A percentile compares a stretch with the other conserved stretches of the same genome.
phyloP scores from a whole-genome alignment of 768 basidiomycete genomes.

The Hygrophorus pudorinus region DNA sequence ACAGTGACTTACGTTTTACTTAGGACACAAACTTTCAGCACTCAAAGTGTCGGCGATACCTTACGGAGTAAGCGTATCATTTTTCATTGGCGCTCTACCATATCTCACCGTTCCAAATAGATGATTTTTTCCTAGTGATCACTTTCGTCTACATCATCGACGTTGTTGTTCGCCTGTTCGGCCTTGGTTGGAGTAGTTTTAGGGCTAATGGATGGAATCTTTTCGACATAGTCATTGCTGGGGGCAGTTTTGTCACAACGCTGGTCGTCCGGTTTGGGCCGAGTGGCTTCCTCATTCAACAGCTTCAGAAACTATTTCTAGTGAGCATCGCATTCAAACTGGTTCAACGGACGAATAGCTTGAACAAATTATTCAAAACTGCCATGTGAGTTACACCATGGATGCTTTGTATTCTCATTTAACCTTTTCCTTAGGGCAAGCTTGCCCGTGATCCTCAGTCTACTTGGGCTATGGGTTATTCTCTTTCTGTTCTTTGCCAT shows the following conservation, averaged over 20 bases:
- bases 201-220: constrained; percentile 90
- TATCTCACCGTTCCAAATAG: constrained; percentile 28
- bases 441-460: constrained; percentile 74
- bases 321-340: constrained; percentile 92
- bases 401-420: constrained; percentile 14
- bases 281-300: constrained; percentile 42
- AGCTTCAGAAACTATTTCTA: constrained; percentile 84
- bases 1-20: neutral
- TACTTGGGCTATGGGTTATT: constrained; percentile 82
- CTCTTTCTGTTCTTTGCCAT: constrained; percentile 90
- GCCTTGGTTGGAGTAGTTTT: constrained; percentile 79
- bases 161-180: constrained; percentile 65
- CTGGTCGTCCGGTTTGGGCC: constrained; percentile 52
- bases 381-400: constrained; percentile 60
- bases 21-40: constrained; percentile 75
- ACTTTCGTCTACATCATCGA: constrained; percentile 70
- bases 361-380: constrained; percentile 96
- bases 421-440: constrained; percentile 49
- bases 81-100: neutral
- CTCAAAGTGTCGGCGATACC: constrained; percentile 36
- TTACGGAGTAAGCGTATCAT: constrained; percentile 43
- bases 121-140: constrained; percentile 66
- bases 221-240: constrained; percentile 75
- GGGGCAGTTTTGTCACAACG: constrained; percentile 78
- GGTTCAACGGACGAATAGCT: constrained; percentile 74